These are phyloP conservation scores for Neolecta irregularis DNA, from an alignment of 1,139 yeast genomes.

Conservation along the genomic window DNA sequence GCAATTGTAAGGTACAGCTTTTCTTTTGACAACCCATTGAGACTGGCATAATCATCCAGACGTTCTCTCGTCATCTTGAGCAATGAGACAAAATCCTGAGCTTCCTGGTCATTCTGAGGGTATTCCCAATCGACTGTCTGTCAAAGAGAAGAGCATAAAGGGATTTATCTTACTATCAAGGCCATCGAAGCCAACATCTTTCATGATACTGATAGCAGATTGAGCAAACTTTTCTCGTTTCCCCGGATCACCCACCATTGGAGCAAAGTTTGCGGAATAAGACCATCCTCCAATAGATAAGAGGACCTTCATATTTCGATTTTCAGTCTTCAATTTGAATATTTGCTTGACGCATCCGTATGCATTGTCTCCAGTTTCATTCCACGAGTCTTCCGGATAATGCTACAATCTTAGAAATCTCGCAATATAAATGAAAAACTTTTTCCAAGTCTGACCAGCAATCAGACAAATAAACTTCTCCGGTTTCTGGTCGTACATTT, in stretches of 20 bases:
- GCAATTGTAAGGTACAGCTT: slow-evolving; percentile 51
- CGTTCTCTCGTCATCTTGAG: slow-evolving; percentile 30
- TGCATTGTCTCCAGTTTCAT: slow-evolving; percentile 4
- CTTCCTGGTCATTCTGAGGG: slow-evolving; percentile 39
- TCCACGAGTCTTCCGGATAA: too few species aligned
- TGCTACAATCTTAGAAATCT: too few species aligned
- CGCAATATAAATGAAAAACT: too few species aligned
- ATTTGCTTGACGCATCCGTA: slow-evolving; percentile 46
- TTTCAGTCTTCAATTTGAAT: slow-evolving; percentile 32
- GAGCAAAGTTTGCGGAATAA: slow-evolving; percentile 37
- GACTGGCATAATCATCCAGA: slow-evolving; percentile 32
- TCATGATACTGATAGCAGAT: slow-evolving; percentile 35
- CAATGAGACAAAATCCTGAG: slow-evolving; percentile 32
- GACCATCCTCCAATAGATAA: slow-evolving; percentile 90
- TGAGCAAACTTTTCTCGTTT: slow-evolving; percentile 36
- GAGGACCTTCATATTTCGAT: slow-evolving; percentile 41
- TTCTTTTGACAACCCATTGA: not conserved
- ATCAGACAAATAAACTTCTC: too few species aligned
- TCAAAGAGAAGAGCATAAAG: too few species aligned
- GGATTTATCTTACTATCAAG: too few species aligned
- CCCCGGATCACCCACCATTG: slow-evolving; percentile 28
- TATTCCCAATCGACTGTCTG: slow-evolving; percentile 98
- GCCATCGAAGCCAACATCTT: slow-evolving; percentile 63
- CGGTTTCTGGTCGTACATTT: too few species aligned
- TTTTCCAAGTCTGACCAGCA: too few species aligned